Base-by-base conservation (phyloP, 2,329 filamentous ascomycete genomes). In the Stagonosporopsis vannaccii region DNA sequence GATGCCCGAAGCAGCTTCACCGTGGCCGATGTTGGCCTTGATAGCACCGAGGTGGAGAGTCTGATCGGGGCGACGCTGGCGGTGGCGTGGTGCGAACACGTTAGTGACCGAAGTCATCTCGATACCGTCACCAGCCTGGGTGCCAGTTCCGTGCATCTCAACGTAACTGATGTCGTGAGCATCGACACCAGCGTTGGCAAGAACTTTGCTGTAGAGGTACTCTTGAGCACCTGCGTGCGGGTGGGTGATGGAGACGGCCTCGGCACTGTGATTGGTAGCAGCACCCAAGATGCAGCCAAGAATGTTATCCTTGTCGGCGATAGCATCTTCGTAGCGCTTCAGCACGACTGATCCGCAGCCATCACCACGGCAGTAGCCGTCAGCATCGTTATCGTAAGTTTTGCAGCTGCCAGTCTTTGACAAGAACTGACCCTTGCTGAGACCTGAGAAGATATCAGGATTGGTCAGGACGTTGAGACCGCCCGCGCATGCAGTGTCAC, bases 91-190 rank as follows among this genome's bases (percentile, higher is more conserved):
- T 40, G 85, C 86, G 63, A 89, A 89, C 19, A 84, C 80, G 44
- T 84, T 81, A 20, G 87, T 86, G 44, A 96, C 89, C 0, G 89
- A 92, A 1, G 86, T 81, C 88, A 94, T 93, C 73, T 97, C 92
- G 4, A 87, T 89, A 7, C 87, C 87, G 69, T 96, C 92, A 58
- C 90, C 92, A 28, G 90, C 91, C 74, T 95, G 90, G 0, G 91
- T 96, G 28, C 92, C 92, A 2, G 92, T 96, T 13, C 90, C 92
- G 73, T 96, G 91, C 87, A 95, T 92, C 76, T 96, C 92, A 8
- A 96, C 87, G 68, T 94, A 96, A 74, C 87, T 87, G 44, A 96
- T 84, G 60, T 93, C 89, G 46, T 87, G 83, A 1, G 91, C 89
- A 67, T 93, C 87, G 20, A 95, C 83, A 56, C 89, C 88, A 37